Base-by-base conservation (phyloP, 2,329 filamentous ascomycete species). In the Colletotrichum camelliae region DNA sequence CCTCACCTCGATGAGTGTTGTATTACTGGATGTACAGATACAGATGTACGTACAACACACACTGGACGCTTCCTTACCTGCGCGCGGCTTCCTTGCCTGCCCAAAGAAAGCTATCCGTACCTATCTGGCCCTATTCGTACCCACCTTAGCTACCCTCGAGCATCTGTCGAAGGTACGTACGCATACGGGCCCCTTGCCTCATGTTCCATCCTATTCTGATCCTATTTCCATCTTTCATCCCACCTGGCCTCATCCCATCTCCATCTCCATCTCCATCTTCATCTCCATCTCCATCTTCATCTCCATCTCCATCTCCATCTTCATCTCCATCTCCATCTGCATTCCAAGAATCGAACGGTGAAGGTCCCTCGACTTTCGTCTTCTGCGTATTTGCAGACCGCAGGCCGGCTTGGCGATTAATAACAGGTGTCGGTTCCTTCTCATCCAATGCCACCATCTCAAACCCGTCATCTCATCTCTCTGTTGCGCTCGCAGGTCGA, bases 401-500 rank as follows among this genome's bases (percentile, higher is more conserved):
- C n/a, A 21, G 10, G 21, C 43, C 43, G 43, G 43, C 43, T 52
- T 52, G 43, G 43, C n/a, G 43, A 52, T 52, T 52, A 21, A 52
- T 13, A 43, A 39, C 24, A 39, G 27, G n/a, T 24, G n/a, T 27
- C 35, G 21, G n/a, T 58, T 39, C 35, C 48, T 31, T 64, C 62
- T 65, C 66, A 62, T 75, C 60, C 61, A 75, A 70, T 74, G 33
- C 65, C 52, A 75, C 74, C 66, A 57, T 64, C 43, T 61, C 52
- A 65, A 61, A 70, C 66, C 74, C 73, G 65, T 69, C 73, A 69
- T 75, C 73, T 75, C 73, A 75, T 75, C 70, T 69, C 64, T 73
- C 64, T 75, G 29, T 73, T 72, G 70, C 71, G 71, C 58, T 74
- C 72, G 60, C 71, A 76, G 74, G 74, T 70, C 71, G 74, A 76